These are phyloP conservation scores for Mycena polygramma DNA, from an alignment of 768 basidiomycete genomes.

Conservation along the genomic window DNA sequence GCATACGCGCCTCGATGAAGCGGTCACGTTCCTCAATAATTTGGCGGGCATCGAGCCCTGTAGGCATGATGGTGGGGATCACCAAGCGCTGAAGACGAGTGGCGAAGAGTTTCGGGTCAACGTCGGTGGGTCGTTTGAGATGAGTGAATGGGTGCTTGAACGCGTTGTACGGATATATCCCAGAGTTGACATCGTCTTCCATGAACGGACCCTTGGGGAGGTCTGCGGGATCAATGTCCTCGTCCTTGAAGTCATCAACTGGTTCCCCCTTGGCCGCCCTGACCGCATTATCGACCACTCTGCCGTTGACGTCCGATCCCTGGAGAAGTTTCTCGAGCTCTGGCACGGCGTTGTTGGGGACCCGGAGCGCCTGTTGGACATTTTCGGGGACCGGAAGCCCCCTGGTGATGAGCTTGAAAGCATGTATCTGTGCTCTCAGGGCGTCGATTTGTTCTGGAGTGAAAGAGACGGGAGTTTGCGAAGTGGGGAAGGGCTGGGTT, in stretches of 20 bases:
- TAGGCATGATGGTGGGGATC: constrained; percentile 91
- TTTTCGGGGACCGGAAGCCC: constrained; percentile 77
- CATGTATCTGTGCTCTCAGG: constrained; percentile 86
- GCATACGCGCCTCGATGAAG: constrained; percentile 89
- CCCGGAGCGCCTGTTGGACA: constrained; percentile 77
- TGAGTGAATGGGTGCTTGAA: constrained; percentile 88
- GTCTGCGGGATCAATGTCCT: constrained; percentile 66
- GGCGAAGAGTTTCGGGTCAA: constrained; percentile 72
- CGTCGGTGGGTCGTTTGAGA: constrained; percentile 73
- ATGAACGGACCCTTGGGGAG: constrained; percentile 81
- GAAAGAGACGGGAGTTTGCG: constrained; percentile 84
- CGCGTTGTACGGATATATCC: constrained; percentile 94
- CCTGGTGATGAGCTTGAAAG: constrained; percentile 79
- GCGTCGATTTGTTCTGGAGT: constrained; percentile 80
- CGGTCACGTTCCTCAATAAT: constrained; percentile 93
- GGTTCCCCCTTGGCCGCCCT: constrained; percentile 61
- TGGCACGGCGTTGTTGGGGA: constrained; percentile 69
- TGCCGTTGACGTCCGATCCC: constrained; percentile 68
- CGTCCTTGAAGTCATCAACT: constrained; percentile 69
- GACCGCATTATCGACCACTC: constrained; percentile 81
- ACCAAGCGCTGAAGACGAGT: constrained; percentile 85
- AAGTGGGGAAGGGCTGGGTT: constrained; percentile 63
- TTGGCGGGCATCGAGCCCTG: constrained; percentile 92
- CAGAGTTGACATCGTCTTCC: constrained; percentile 84
- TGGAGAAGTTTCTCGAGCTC: constrained; percentile 78